These are phyloP conservation scores for Pestalotiopsis sp. DNA, from an alignment of 2,329 filamentous ascomycete species.

Conservation along the genomic window DNA sequence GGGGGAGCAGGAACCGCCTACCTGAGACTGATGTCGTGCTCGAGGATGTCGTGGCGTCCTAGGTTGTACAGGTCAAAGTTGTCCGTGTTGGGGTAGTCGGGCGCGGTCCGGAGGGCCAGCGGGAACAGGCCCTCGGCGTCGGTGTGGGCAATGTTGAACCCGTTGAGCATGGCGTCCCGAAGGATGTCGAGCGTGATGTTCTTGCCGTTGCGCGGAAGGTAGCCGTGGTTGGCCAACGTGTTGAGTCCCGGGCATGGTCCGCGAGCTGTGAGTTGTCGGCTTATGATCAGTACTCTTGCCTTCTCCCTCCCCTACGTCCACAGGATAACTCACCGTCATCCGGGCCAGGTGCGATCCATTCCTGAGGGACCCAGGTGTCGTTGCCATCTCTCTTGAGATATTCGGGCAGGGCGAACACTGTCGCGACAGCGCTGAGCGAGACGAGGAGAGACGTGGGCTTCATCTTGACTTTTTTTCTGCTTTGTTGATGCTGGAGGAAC, in stretches of 20 bases:
- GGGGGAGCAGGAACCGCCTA: neutral
- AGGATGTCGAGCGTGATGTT: slow-evolving; percentile 20
- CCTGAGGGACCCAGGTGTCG: neutral
- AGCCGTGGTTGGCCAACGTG: slow-evolving; percentile 31
- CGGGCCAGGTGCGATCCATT: neutral
- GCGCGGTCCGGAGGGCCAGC: slow-evolving; percentile 20
- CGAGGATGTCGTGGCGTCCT: slow-evolving; percentile 22
- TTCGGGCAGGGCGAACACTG: neutral
- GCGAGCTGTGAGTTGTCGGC: slow-evolving; percentile 12
- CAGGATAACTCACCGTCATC: neutral
- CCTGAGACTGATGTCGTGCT: slow-evolving; percentile 27
- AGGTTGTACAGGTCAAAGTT: slow-evolving; percentile 21
- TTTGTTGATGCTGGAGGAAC: neutral
- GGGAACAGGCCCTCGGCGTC: slow-evolving; percentile 15
- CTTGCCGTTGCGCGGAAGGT: slow-evolving; percentile 28
- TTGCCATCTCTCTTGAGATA: neutral
- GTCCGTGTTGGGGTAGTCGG: slow-evolving; percentile 19
- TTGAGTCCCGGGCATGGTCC: slow-evolving; percentile 32
- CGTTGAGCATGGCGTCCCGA: slow-evolving; percentile 14
- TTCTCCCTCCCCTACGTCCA: neutral
- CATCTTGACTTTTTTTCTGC: neutral
- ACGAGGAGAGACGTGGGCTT: neutral
- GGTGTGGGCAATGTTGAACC: slow-evolving; percentile 17
- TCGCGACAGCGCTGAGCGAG: neutral
- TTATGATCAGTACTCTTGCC: neutral